Base-by-base conservation (phyloP, 2,329 filamentous ascomycete species). In the Phyllosticta citribraziliensis region DNA sequence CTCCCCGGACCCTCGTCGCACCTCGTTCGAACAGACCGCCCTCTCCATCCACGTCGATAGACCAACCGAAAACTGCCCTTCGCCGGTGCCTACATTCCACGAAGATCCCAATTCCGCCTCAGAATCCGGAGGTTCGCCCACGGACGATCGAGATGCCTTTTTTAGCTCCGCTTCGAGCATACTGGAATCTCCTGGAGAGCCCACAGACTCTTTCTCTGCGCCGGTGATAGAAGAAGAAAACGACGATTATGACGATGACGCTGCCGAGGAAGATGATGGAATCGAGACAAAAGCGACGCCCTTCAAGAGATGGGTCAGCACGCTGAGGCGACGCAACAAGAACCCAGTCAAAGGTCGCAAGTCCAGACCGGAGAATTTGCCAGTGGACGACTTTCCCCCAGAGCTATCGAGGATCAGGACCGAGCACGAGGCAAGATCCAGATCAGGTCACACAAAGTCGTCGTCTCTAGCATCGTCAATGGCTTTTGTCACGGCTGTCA, bases 401-500 rank as follows among this genome's bases (percentile, higher is more conserved):
- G 40, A 47, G n/a, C 40, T 47, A 17, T 17, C 40, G 14, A n/a
- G 40, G 4, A 47, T 47, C 17, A 47, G 40, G 17, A 47, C 40
- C 17, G 14, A 47, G 4, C 17, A 47, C n/a, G 40, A 47, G 40
- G 40, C 12, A 47, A 47, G 40, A n/a, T 47, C 40, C 40, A 47
- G 66, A 52, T 66, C 67, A 3, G 35, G 62, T 40, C 78, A 78
- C 63, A 74, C 70, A 61, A 74, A 75, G 57, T 76, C 73, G 52
- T 73, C 66, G 8, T 88, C 87, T 2, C 89, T 89, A 12, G 82
- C 82, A 1, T 90, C 88, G 6, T 95, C 91, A 0, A 85, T 89
- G 63, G 88, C 83, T 1, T 91, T 92, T 69, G 84, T 97, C 50
- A 84, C 86, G n/a, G 87, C 84, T 17, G 82, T 95, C 66, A 91